Base-by-base conservation (phyloP, 2,329 filamentous ascomycete species). In the Stemphylium lycopersici region DNA sequence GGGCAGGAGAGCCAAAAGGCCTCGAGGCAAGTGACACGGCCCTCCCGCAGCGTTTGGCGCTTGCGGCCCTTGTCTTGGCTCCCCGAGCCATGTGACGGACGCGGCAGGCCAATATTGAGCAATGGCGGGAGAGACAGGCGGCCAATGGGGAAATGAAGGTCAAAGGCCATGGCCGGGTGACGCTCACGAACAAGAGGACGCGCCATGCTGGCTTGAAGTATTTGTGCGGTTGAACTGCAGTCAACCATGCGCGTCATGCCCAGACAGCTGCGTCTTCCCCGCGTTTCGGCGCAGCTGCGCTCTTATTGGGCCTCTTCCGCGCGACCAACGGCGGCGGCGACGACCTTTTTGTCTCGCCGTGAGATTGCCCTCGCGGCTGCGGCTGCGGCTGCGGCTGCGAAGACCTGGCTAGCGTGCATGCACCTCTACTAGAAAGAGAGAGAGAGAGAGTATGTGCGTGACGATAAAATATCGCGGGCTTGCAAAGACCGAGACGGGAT, bases 21-120 rank as follows among this genome's bases (percentile, higher is more conserved):
- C 20, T 20, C 3, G 20, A 20, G 43, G 26, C 56, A 56, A 67
- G 61, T 68, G 63, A 69, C 63, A 63, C 60, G 56, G 58, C 38
- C 20, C 31, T 32, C 31, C 46, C 48, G 45, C 45, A 20, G 46
- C 52, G 59, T 65, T 63, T 68, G 65, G 66, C 69, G 68, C 66
- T 62, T 65, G 62, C 60, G 56, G 62, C 63, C 52, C 34, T 55
- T 48, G 60, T 53, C 66, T 69, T 69, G 67, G 68, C 68, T 52
- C 26, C 50, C 16, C 20, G 47, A 36, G 58, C 57, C 70, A 72
- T 69, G 68, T 72, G 68, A 69, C 59, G 53, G 41, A 40, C 50
- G 56, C 52, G 52, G 54, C 47, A 39, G 53, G 53, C 59, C 63
- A 58, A 47, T 56, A 52, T 58, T 41, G 43, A 48, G 47, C 59